Evolutionary conservation across 495 filamentous ascomycete genomes (phyloP), one percentile per base, ranked within the genome.

Genomic region (Hypoxylon rickii): DNA sequence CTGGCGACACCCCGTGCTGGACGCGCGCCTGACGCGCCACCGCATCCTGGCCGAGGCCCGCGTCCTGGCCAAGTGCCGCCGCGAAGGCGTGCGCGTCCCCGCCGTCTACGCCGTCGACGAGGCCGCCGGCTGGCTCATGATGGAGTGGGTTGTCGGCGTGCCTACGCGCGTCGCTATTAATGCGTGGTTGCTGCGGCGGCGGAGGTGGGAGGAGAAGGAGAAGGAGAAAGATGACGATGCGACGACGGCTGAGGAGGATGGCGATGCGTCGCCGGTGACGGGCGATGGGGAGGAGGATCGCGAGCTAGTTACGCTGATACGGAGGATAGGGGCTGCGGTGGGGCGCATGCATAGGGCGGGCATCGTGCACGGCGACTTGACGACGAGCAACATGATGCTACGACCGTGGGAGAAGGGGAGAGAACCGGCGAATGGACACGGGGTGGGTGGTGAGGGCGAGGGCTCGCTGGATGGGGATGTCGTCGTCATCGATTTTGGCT

Each of bases 301-400:
- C 12, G 65, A 72, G 7, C 51, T 82, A 11, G 64, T 72, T 26
- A 78, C 68, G 17, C 65, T 95, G 66, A 85, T 97, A 83, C 75
- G 74, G 45, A 78, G 80, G 67, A 85, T 97, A 51, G 94, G 92
- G 0, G 51, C 65, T 11, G 84, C 83, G 4, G 83, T 97, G 13
- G 94, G 90, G n/a, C 77, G 67, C 34, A 74, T 98, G 73, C 94
- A 98, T 76, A 79, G 76, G 43, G 79, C 82, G 15, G 93, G 94
- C 12, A 84, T 97, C 36, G 83, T 95, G 41, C 94, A 98, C 77
- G 94, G 94, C 37, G 94, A 98, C 74, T 73, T 98, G 75, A 98
- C 95, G 52, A 98, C 93, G 51, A 97, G 92, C 73, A 98, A 98
- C 74, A 76, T 99, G 71, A 97, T 99, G 85, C 70, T 99, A 40